Conservation (phyloP, 2,329 filamentous ascomycete species). For the Elsinoe fawcettii region DNA sequence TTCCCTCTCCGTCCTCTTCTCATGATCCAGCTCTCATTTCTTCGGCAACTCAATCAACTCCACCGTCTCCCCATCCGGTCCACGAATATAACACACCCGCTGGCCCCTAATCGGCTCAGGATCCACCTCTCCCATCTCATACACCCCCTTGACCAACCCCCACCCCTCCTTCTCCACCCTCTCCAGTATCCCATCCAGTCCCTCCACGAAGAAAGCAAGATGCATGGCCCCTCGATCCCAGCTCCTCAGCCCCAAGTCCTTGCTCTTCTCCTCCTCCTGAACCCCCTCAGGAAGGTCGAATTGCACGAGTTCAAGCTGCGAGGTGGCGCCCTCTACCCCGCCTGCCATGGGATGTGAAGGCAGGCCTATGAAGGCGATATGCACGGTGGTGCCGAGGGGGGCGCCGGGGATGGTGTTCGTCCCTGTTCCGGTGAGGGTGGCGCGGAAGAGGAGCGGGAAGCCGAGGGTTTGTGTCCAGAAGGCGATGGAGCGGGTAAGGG, state of each 20-base stretch:
- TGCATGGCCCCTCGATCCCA: not conserved
- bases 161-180: not conserved
- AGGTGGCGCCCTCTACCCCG: not conserved
- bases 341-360: not conserved
- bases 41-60: constrained; percentile 5
- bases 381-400: constrained; percentile 1
- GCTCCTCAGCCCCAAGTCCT: not conserved
- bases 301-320: not conserved
- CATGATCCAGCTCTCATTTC: not conserved
- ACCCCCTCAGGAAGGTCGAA: not conserved
- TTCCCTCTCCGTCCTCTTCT: not conserved
- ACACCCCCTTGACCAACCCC: not conserved
- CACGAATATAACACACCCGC: not conserved
- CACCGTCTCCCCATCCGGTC: constrained; percentile 8
- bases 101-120: not conserved
- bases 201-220: not conserved
- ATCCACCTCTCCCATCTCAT: constrained; percentile 2
- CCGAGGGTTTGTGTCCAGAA: not conserved
- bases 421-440: not conserved
- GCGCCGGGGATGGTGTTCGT: not conserved
- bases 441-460: not conserved
- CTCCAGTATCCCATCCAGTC: not conserved
- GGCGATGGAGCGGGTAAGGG: not conserved
- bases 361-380: constrained; percentile 17
- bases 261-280: not conserved